phyloP scores from a whole-genome alignment of 2,329 filamentous ascomycete species.

The Fusarium nelsonii region DNA sequence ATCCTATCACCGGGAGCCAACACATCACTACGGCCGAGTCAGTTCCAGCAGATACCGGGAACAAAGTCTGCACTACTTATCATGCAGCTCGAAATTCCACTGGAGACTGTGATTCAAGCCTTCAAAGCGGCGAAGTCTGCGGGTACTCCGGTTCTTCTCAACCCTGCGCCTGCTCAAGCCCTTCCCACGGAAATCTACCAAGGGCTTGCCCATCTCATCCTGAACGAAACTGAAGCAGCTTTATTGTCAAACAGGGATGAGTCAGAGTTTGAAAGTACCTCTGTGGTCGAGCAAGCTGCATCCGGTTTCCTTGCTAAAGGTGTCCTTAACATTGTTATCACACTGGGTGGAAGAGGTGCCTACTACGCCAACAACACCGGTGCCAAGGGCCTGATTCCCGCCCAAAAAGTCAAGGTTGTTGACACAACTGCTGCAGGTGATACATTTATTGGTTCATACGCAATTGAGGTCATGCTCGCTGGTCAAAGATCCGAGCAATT shows the following conservation, averaged over 20 bases:
- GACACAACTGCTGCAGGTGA: constrained; percentile 96
- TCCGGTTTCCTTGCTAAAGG: constrained; percentile 74
- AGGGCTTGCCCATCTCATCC: constrained; percentile 80
- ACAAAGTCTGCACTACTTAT: constrained; percentile 72
- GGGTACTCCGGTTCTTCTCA: constrained; percentile 77
- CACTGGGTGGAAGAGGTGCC: constrained; percentile 82
- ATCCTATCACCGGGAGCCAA: constrained; percentile 80
- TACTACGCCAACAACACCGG: constrained; percentile 67
- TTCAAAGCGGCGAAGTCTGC: constrained; percentile 62
- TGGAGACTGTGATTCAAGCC: constrained; percentile 72
- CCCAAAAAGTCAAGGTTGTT: constrained; percentile 79
- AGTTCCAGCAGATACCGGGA: constrained; percentile 52
- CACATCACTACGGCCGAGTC: constrained; percentile 57
- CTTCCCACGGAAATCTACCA: constrained; percentile 75
- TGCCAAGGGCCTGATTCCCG: constrained; percentile 65
- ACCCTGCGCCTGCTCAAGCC: constrained; percentile 81
- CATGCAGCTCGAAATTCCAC: constrained; percentile 81
- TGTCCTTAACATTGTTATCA: constrained; percentile 83
- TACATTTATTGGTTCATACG: constrained; percentile 93
- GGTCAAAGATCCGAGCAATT: background rate
- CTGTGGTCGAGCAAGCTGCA: constrained; percentile 62
- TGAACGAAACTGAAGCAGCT: constrained; percentile 91
- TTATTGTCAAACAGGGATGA: constrained; percentile 71
- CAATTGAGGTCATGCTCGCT: constrained; percentile 49
- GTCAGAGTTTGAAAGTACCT: constrained; percentile 60